These are phyloP conservation scores for Fraxinus platypoda DNA, from an alignment of 305 asterid genomes.

Conservation along the genomic window DNA sequence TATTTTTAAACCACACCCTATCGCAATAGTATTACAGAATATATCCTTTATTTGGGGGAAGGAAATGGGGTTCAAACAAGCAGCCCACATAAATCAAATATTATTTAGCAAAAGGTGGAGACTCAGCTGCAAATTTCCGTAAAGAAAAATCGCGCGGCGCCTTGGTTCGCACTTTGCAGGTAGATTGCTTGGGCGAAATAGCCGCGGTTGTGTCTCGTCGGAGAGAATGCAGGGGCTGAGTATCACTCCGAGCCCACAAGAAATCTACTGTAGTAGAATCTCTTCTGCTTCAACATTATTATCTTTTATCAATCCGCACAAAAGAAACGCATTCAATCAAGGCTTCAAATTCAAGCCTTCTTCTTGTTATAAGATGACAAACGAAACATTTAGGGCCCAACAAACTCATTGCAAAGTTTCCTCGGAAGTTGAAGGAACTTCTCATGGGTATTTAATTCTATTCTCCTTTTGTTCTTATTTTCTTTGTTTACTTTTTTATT, in stretches of 20 bases:
- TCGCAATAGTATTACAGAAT: too few relatives aligned
- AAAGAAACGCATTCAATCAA: slow-evolving; percentile 19
- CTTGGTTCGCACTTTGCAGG: background rate
- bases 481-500: background rate
- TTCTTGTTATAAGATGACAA: slow-evolving; percentile 13
- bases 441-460: slow-evolving; percentile 26
- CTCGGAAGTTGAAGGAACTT: slow-evolving; percentile 33
- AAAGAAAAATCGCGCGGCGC: background rate
- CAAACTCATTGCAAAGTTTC: slow-evolving; percentile 41
- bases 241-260: slow-evolving; percentile 24
- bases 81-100: background rate
- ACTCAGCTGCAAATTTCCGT: background rate
- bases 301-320: slow-evolving; percentile 21
- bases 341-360: slow-evolving; percentile 12
- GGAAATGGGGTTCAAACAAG: too few relatives aligned
- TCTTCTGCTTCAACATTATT: slow-evolving; percentile 20
- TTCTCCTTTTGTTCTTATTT: background rate
- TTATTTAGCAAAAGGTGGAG: background rate
- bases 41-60: too few relatives aligned
- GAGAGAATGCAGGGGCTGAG: slow-evolving; percentile 20
- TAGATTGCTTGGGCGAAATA: background rate
- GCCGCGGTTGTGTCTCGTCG: background rate
- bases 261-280: background rate
- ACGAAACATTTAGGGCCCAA: slow-evolving; percentile 15
- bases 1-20: too few relatives aligned